Evolutionary conservation across 768 basidiomycete genomes (phyloP).

Genomic region (Lactifluus hygrophoroides): DNA sequence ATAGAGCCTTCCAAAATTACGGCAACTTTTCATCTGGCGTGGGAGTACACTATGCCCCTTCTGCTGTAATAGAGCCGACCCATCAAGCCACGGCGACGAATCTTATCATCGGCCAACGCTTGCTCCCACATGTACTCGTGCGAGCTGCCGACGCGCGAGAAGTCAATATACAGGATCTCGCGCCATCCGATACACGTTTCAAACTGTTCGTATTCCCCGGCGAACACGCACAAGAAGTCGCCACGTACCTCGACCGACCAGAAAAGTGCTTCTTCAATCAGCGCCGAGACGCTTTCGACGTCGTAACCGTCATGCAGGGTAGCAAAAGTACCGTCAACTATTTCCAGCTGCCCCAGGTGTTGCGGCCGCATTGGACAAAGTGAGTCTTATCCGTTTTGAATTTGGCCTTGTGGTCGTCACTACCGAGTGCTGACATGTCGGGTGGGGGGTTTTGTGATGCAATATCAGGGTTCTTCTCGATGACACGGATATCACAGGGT

Average conservation of each 20-base stretch:
- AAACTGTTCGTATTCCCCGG: constrained; percentile 40
- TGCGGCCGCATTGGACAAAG: constrained; percentile 38
- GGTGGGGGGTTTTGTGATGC: too few relatives aligned
- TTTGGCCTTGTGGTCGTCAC: not conserved
- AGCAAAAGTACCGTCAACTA: constrained; percentile 30
- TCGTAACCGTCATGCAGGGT: constrained; percentile 25
- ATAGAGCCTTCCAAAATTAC: constrained; percentile 37
- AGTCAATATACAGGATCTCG: constrained; percentile 42
- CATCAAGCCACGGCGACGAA: constrained; percentile 33
- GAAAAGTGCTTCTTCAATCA: constrained; percentile 24
- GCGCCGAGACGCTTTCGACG: constrained; percentile 25
- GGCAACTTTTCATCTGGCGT: constrained; percentile 41
- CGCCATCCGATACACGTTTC: constrained; percentile 41
- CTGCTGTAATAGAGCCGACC: constrained; percentile 28
- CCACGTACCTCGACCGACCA: constrained; percentile 24
- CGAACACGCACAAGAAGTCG: constrained; percentile 24
- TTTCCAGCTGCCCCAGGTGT: constrained; percentile 26
- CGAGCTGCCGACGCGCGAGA: constrained; percentile 39
- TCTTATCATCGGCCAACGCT: constrained; percentile 42
- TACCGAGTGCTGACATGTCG: too few relatives aligned
- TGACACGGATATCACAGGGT: constrained; percentile 38
- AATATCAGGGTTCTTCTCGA: constrained; percentile 50
- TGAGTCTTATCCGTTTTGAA: constrained; percentile 18
- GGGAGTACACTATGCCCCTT: constrained; percentile 42
- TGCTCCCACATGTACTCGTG: constrained; percentile 40